Evolutionary conservation across 2,329 filamentous ascomycete species (phyloP), one percentile per base, ranked within the genome.

Genomic region (Neonectria magnoliae): DNA sequence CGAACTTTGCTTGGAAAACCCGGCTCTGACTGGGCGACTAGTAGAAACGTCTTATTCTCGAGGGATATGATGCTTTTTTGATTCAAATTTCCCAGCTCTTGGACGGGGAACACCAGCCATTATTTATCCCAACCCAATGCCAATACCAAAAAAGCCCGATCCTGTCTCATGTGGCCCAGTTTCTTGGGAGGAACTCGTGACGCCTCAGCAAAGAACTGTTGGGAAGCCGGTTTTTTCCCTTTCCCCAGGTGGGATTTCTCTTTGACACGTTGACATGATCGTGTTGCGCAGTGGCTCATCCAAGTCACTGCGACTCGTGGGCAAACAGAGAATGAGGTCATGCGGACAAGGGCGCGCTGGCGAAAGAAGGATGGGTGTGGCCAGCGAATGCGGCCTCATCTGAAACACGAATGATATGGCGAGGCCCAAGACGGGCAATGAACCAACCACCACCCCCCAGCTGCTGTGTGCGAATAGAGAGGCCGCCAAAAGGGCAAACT

Each of bases 381-480:
- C 68, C 66, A 66, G 58, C 51, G 29, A 20, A 42, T 55, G 42
- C 59, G 57, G 38, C 52, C 41, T 60, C 36, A n/a, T 60, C 69
- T 67, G 69, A 70, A 71, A 73, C 68, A 65, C 36, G 58, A 66
- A 68, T 73, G 56, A 73, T 69, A 61, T 69, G 59, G 57, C 59
- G 58, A 59, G 54, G 62, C 67, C 68, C 45, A 53, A 45, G 41
- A 42, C 8, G 7, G 48, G 56, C 38, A 33, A 48, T 48, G 29
- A 57, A 41, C 60, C 54, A 53, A 27, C 25, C 51, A 50, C 9
- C 31, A 13, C 25, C 13, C 16, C 47, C 52, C 9, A 31, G 53
- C 11, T 33, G 13, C 11, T 22, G 25, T 18, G 42, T 11, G 11
- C 8, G 20, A n/a, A 44, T n/a, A 42, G 38, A 44, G 41, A 29